Evolutionary conservation across 768 basidiomycete species (phyloP).

Genomic region (Aureoboletus auriporus): DNA sequence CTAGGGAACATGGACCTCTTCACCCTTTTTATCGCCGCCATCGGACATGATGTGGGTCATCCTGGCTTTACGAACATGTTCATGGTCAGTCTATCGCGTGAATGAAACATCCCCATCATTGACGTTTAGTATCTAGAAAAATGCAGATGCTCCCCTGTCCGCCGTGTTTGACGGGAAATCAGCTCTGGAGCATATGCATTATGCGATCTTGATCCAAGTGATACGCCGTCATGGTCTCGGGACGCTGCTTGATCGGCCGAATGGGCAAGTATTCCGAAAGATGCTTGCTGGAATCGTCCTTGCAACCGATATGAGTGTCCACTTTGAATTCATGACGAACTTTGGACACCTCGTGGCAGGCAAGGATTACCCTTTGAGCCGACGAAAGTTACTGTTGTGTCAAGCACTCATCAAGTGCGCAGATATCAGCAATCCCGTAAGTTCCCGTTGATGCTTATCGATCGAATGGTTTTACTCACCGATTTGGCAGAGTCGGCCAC

Average conservation of each 20-base stretch:
- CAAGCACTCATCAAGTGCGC: conserved; percentile 96
- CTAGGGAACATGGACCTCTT: conserved; percentile 73
- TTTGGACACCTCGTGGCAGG: conserved; percentile 51
- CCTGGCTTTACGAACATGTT: conserved; percentile 93
- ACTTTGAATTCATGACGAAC: conserved; percentile 75
- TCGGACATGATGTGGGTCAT: conserved; percentile 97
- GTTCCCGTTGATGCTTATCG: conserved; percentile 29
- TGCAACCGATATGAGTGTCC: conserved; percentile 93
- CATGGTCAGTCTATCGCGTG: conserved; percentile 58
- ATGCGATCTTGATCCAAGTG: conserved; percentile 69
- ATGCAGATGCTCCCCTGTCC: conserved; percentile 86
- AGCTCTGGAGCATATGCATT: conserved; percentile 91
- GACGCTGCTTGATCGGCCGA: conserved; percentile 56
- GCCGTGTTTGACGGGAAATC: conserved; percentile 86
- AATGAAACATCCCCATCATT: background rate
- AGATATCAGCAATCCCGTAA: conserved; percentile 96
- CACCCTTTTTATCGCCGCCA: conserved; percentile 82
- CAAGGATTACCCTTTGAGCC: conserved; percentile 34
- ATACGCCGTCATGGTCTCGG: conserved; percentile 80
- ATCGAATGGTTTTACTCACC: conserved; percentile 7
- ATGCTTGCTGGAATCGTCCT: conserved; percentile 79
- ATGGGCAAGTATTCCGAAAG: conserved; percentile 53
- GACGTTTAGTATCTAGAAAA: conserved; percentile 57
- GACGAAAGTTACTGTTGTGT: conserved; percentile 68
- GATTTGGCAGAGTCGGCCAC: conserved; percentile 73